Evolutionary conservation across 1,139 yeast genomes (phyloP), one percentile per base, ranked within the genome.

Genomic region (Geotrichum cucujoidarum): DNA sequence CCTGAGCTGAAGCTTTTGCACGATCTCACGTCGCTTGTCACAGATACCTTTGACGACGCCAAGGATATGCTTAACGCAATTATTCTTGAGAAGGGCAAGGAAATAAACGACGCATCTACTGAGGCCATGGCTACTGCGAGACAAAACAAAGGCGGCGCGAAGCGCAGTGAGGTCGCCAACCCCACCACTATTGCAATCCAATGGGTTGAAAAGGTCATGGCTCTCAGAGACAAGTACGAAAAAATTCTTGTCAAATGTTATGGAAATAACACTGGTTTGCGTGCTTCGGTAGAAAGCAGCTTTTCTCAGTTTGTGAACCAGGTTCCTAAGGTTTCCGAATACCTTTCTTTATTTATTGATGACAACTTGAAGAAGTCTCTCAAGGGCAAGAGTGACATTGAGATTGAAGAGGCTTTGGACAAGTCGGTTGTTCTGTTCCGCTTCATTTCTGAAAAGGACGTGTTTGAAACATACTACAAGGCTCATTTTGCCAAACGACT

Each of bases 401-500:
- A 74, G 49, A 68, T 78, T 1, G 88, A 82, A 52, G 73, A 67
- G 1, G 69, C 78, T 8, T 67, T 88, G 40, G 72, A 72, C 41
- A 75, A 76, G 38, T 76, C 89, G 0, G 73, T 84, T 10, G 66
- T 72, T 31, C 73, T 92, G 39, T 81, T 89, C 59, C 71, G 83
- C 49, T 81, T 78, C 57, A 74, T 92, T 36, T 74, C 78, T 47
- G 97, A 92, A 58, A 90, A 88, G 61, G 97, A 92, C 65, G 72
- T 87, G 33, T 92, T 92, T 66, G 95, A 88, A 63, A 81, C 78
- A 30, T 82, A 84, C 55, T 92, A 88, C 66, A 90, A 90, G 57
- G 85, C 83, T 48, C 96, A 88, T 67, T 74, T 92, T 55, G 97
- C 97, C 1, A 88, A 87, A 62, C 71, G 98, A 51, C 62, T 81